Conservation (phyloP, 805 yeast genomes). For the Sungouiozyma ichnusensis region DNA sequence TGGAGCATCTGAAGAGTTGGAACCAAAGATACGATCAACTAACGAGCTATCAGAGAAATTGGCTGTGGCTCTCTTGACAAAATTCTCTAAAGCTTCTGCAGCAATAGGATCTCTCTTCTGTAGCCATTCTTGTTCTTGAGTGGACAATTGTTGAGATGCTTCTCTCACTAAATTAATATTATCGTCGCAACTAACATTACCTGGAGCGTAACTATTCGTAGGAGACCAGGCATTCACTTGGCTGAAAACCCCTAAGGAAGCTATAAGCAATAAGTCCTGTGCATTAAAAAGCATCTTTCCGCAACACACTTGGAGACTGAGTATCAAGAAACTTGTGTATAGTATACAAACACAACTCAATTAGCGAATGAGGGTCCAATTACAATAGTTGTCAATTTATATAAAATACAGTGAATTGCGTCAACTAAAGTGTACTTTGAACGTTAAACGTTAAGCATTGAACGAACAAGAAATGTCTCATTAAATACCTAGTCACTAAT, state of each 20-base stretch:
- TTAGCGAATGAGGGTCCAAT: too few relatives aligned
- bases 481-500: too few relatives aligned
- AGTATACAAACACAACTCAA: too few relatives aligned
- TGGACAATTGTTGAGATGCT: slow-evolving; percentile 35
- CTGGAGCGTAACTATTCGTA: slow-evolving; percentile 50
- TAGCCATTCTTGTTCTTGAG: slow-evolving; percentile 42
- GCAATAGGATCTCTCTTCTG: slow-evolving; percentile 36
- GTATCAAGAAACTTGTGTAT: neutral
- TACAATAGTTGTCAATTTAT: too few relatives aligned
- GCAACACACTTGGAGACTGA: neutral
- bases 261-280: slow-evolving; percentile 4
- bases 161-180: slow-evolving; percentile 31
- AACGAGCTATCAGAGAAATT: slow-evolving; percentile 15
- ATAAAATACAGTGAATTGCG: too few relatives aligned
- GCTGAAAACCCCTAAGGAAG: neutral
- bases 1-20: slow-evolving; percentile 23
- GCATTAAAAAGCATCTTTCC: slow-evolving; percentile 2
- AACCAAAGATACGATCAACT: slow-evolving; percentile 13
- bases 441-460: too few relatives aligned
- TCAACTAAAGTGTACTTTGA: too few relatives aligned
- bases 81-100: slow-evolving; percentile 34
- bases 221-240: slow-evolving; percentile 27
- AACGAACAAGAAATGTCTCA: too few relatives aligned
- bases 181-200: slow-evolving; percentile 42
- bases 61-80: slow-evolving; percentile 33